Base-by-base conservation (phyloP, 257 asterid species). In the Ilex aquifolium region DNA sequence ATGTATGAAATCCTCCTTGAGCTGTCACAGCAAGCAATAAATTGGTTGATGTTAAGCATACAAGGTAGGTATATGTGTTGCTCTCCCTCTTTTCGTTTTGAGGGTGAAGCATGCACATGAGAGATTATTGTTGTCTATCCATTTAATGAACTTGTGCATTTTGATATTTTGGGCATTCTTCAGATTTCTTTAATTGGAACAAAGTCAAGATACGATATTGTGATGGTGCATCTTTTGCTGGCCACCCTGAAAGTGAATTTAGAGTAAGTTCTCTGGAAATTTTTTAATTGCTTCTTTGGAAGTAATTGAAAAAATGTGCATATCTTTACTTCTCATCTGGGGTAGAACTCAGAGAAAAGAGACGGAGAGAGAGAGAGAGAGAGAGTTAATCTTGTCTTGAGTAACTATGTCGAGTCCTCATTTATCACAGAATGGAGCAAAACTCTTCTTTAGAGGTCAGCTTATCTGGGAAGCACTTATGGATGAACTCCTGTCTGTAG, bases 101-200 rank as follows among this genome's bases (percentile, higher is more conserved):
- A 21, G 27, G 27, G 27, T 21, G 27, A 21, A 1, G 27, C 27
- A 21, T 21, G 27, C 27, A 21, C 27, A 21, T 21, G 27, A 21
- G 27, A 21, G 27, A 21, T 21, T 21, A 21, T 21, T 21, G 27
- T 21, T 21, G 27, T 21, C 27, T 21, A 21, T 21, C 27, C 27
- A 21, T 49, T 49, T 12, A 49, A 11, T 49, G 4, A 11, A 49
- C 10, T 49, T 6, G 1, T 36, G 5, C 8, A 36, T 36, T 36
- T 62, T n/a, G 62, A 14, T 64, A 15, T 13, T 17, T 65, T 73
- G 63, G 73, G 44, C 44, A 58, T 66, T 59, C 29, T 54, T 75
- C 85, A 88, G 98, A 91, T 77, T 91, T 88, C 83, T 91, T 78
- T 71, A 83, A 82, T 72, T 91, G 98, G 98, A 91, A 88, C 78